These are phyloP conservation scores for Fragaria nilgerrensis DNA, from an alignment of 306 rosid genomes.

Conservation along the genomic window DNA sequence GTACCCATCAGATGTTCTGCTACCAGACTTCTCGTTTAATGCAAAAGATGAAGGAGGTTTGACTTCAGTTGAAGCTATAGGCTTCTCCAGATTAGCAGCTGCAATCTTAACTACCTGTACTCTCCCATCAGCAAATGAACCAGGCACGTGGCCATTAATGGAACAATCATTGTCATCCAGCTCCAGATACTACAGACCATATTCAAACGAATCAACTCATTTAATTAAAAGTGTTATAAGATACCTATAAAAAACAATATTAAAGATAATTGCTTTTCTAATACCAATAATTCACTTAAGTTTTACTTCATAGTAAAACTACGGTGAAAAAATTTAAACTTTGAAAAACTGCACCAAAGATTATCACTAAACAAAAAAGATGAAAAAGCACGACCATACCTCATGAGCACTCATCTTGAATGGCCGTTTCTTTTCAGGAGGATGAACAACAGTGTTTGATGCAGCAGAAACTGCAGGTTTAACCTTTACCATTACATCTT, in stretches of 20 bases:
- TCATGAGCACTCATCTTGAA: conserved; percentile 88
- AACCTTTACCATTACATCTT: conserved; percentile 24
- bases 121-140: conserved; percentile 33
- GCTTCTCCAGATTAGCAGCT: conserved; percentile 28
- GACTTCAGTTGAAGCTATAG: conserved; percentile 30
- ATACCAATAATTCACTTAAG: not conserved
- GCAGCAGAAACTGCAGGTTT: conserved; percentile 35
- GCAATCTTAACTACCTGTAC: conserved; percentile 29
- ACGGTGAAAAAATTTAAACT: not conserved
- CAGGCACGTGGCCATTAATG: conserved; percentile 41
- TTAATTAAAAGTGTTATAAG: not conserved
- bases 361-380: not conserved
- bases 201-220: conserved; percentile 1
- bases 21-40: conserved; percentile 28
- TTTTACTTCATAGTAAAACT: not conserved
- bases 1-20: conserved; percentile 30
- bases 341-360: not conserved
- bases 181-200: conserved; percentile 55
- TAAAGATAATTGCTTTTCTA: not conserved
- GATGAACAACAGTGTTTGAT: conserved; percentile 30
- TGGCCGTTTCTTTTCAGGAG: conserved; percentile 54
- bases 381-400: conserved; percentile 47
- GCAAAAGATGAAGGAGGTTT: conserved; percentile 27
- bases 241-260: not conserved
- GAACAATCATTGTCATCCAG: conserved; percentile 60